phyloP scores from a whole-genome alignment of 495 filamentous ascomycete species.

The Jackrogersella multiformis region DNA sequence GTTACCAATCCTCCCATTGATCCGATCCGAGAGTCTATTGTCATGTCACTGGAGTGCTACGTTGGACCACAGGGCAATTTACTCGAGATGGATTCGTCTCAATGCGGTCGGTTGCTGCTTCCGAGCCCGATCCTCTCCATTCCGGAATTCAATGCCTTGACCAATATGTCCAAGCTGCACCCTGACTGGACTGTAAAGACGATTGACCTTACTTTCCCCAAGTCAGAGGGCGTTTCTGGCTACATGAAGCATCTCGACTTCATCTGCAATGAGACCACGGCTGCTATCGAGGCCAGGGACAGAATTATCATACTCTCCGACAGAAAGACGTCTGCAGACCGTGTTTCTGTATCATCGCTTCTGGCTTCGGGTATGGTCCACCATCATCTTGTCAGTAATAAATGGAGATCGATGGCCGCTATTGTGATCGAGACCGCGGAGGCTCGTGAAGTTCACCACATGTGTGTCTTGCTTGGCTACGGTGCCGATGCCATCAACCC shows the following conservation, averaged over 20 bases:
- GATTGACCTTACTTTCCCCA: constrained; percentile 98
- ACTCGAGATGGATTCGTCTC: constrained; percentile 90
- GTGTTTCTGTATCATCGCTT: constrained; percentile 87
- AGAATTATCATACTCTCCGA: constrained; percentile 92
- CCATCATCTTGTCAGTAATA: constrained; percentile 96
- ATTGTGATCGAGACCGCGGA: constrained; percentile 94
- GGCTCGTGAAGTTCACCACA: constrained; percentile 97
- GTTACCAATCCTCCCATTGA: constrained; percentile 99
- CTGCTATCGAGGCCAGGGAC: constrained; percentile 85
- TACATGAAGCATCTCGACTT: constrained; percentile 90
- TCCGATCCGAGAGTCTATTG: constrained; percentile 96
- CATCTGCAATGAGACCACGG: constrained; percentile 87
- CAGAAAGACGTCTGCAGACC: constrained; percentile 82
- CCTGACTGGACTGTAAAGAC: constrained; percentile 87
- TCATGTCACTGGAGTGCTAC: constrained; percentile 99
- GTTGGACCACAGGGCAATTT: constrained; percentile 98
- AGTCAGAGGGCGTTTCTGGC: constrained; percentile 81
- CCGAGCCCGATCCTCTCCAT: constrained; percentile 93
- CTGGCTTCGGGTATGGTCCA: constrained; percentile 95
- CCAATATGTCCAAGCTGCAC: constrained; percentile 77
- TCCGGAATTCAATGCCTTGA: constrained; percentile 89
- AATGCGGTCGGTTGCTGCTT: constrained; percentile 87
- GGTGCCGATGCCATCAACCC: constrained; percentile 97
- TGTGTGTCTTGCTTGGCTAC: constrained; percentile 97
- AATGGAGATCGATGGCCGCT: constrained; percentile 91